These are phyloP conservation scores for Xylaria multiplex DNA, from an alignment of 2,329 filamentous ascomycete species.

Conservation along the genomic window DNA sequence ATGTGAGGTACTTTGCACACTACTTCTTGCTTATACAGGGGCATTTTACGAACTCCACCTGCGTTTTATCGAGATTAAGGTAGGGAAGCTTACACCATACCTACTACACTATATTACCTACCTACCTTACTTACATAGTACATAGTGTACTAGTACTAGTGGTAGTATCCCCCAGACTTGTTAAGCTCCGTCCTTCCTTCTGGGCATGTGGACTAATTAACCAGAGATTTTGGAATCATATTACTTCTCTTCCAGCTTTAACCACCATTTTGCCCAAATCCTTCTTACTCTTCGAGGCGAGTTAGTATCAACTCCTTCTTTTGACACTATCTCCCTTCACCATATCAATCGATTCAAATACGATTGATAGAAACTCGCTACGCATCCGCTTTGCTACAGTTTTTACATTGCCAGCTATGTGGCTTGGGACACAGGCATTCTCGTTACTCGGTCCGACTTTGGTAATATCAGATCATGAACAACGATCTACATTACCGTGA, in stretches of 20 bases:
- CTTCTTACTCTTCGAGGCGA: slow-evolving; percentile 3
- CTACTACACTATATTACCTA: no score
- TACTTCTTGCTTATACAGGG: no score
- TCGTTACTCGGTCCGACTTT: slow-evolving; percentile 29
- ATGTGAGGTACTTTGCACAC: no score
- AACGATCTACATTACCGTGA: slow-evolving; percentile 10
- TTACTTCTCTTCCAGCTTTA: slow-evolving; percentile 3
- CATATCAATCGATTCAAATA: not conserved
- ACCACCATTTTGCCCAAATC: not conserved
- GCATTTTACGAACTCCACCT: no score
- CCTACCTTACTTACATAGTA: no score
- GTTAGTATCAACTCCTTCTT: not conserved
- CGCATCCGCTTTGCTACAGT: slow-evolving; percentile 8
- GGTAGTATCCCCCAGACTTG: not conserved
- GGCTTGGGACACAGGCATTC: slow-evolving; percentile 28
- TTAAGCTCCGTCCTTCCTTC: not conserved
- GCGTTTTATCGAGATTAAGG: no score
- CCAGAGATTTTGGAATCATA: slow-evolving; percentile 4
- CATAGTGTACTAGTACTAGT: no score
- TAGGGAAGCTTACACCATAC: no score
- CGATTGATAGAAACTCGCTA: not conserved
- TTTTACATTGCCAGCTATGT: slow-evolving; percentile 8
- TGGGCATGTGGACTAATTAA: slow-evolving; percentile 21
- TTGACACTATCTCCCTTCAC: not conserved
- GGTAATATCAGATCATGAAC: slow-evolving; percentile 35